A percentile compares a stretch with the other conserved stretches of the same genome.
Conservation (phyloP, 1,284 basidiomycete genomes). For the Flammula alnicola region DNA sequence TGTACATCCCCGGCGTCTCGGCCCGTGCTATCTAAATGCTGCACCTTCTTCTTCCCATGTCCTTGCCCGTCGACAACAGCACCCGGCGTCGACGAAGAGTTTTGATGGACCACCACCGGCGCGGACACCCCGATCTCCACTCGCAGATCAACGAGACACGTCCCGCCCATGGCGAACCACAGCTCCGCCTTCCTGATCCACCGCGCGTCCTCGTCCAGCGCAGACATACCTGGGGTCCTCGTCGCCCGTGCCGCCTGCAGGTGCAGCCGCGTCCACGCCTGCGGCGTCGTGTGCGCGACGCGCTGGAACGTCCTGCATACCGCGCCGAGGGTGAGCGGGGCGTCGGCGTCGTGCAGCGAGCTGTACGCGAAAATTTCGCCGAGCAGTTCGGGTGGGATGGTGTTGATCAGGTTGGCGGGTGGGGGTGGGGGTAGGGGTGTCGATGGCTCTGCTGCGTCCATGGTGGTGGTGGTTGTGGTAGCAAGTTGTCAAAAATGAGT, state of each 20-base stretch:
- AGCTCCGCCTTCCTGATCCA: constrained; percentile 26
- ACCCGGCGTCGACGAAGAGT: background rate
- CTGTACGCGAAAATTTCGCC: constrained; percentile 36
- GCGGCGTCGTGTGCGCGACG: constrained; percentile 31
- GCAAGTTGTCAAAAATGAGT: no score
- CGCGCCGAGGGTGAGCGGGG: constrained; percentile 31
- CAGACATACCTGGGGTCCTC: constrained; percentile 10
- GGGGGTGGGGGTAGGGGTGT: background rate
- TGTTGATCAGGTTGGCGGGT: constrained; percentile 17
- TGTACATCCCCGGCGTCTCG: background rate
- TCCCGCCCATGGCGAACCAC: constrained; percentile 32
- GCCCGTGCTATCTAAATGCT: background rate
- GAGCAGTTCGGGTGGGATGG: constrained; percentile 36
- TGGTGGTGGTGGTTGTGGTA: no score
- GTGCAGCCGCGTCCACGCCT: constrained; percentile 30
- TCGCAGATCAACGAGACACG: constrained; percentile 25
- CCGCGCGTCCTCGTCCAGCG: constrained; percentile 5
- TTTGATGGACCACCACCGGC: background rate
- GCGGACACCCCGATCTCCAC: constrained; percentile 20
- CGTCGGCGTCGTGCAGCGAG: constrained; percentile 28
- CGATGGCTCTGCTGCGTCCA: no score
- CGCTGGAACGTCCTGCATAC: constrained; percentile 32
- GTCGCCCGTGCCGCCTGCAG: constrained; percentile 16
- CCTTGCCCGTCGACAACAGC: no score
- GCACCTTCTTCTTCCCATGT: no score